A percentile compares a stretch with the other conserved stretches of the same genome.
Evolutionary conservation across 1,284 basidiomycete species (phyloP).

Genomic region (Hypsizygus ulmarius): DNA sequence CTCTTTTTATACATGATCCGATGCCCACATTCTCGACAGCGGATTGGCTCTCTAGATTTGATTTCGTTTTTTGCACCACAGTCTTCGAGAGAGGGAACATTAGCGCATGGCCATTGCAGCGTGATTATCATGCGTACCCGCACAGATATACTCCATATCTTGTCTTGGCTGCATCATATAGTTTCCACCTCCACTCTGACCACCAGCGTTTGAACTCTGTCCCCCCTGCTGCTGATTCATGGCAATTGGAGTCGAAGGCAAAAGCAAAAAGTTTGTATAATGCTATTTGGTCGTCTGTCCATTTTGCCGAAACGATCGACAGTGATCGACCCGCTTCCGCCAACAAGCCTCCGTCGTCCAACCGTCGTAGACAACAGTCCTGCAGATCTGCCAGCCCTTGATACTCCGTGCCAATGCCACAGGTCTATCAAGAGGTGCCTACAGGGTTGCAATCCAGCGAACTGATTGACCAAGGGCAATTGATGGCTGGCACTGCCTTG

Average conservation of each 20-base stretch:
- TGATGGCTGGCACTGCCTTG: constrained; percentile 8
- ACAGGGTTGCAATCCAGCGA: background rate
- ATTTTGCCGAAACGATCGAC: background rate
- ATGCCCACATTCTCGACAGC: constrained; percentile 96
- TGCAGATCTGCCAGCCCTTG: constrained; percentile 3
- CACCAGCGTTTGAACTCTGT: constrained; percentile 20
- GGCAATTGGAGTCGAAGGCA: constrained; percentile 15
- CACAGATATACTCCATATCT: constrained; percentile 91
- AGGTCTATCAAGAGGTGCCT: background rate
- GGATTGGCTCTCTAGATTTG: constrained; percentile 90
- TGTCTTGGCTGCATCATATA: constrained; percentile 43
- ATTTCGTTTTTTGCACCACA: constrained; percentile 95
- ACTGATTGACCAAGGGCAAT: constrained; percentile 9
- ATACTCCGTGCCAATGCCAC: background rate
- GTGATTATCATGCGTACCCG: constrained; percentile 54
- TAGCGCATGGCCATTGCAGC: constrained; percentile 3
- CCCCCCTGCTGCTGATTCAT: constrained; percentile 47
- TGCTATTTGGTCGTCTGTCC: constrained; percentile 18
- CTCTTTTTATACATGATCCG: constrained; percentile 99
- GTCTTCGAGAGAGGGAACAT: constrained; percentile 48
- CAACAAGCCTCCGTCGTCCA: background rate
- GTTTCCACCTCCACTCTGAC: constrained; percentile 19
- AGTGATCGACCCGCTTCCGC: background rate
- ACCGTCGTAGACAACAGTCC: background rate
- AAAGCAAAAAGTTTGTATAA: constrained; percentile 19